Percentiles rank a stretch among this genome's conserved stretches.
These are phyloP conservation scores for Fusarium penzigii DNA, from an alignment of 2,329 filamentous ascomycete species.

Conservation along the genomic window DNA sequence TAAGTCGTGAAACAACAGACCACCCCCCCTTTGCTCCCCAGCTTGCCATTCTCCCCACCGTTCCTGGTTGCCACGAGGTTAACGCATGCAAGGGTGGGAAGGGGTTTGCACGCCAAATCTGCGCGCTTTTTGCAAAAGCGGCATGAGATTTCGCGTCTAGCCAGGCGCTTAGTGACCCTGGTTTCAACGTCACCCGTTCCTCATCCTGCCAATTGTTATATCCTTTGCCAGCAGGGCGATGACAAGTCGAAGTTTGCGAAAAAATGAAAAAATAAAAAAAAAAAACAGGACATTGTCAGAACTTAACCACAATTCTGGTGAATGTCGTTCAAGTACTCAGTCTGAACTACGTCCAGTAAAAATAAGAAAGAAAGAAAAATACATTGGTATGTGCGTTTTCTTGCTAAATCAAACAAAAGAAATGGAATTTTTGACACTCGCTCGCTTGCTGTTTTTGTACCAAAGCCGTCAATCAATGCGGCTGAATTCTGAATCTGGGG, in stretches of 20 bases:
- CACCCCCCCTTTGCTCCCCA: slow-evolving; percentile 9
- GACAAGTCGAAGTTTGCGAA: slow-evolving; percentile 10
- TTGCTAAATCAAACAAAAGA: slow-evolving; percentile 13
- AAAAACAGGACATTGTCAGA: slow-evolving; percentile 10
- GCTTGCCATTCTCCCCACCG: slow-evolving; percentile 22
- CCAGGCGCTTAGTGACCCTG: slow-evolving; percentile 30
- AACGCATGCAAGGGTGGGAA: slow-evolving; percentile 25
- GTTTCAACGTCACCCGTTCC: slow-evolving; percentile 31
- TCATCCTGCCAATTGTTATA: not conserved
- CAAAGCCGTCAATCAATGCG: slow-evolving; percentile 16
- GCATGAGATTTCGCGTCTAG: slow-evolving; percentile 43
- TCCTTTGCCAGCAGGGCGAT: not conserved
- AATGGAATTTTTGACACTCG: slow-evolving; percentile 5
- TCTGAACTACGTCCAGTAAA: slow-evolving; percentile 13
- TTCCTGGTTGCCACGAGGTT: slow-evolving; percentile 28
- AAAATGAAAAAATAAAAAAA: slow-evolving; percentile 13
- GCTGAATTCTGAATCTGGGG: slow-evolving; percentile 21
- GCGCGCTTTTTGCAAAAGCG: slow-evolving; percentile 39
- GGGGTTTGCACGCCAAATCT: slow-evolving; percentile 28
- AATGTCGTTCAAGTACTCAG: not conserved
- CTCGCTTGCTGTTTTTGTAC: slow-evolving; percentile 7
- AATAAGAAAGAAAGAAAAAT: slow-evolving; percentile 11
- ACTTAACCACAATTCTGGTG: slow-evolving; percentile 12
- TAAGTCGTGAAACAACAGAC: slow-evolving; percentile 48
- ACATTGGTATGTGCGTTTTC: slow-evolving; percentile 18